Percentiles rank a stretch among this genome's conserved stretches.
Conservation (phyloP, 2,329 filamentous ascomycete genomes). For the Atkinsonella hypoxylon region DNA sequence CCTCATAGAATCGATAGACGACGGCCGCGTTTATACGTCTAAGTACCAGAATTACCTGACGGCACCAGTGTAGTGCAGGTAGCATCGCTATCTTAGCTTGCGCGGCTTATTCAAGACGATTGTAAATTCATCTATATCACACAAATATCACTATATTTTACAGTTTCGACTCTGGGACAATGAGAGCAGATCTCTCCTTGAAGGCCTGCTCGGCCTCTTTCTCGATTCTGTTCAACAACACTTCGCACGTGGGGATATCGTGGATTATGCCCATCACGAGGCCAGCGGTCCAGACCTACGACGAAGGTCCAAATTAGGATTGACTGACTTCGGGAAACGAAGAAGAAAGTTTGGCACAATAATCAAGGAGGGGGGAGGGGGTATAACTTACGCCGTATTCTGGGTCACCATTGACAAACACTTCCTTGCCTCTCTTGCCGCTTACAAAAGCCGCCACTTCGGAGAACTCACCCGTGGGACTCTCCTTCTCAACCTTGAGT, state of each 20-base stretch:
- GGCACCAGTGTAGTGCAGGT: too few relatives aligned
- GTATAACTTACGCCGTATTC: slow-evolving; percentile 67
- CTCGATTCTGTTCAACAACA: slow-evolving; percentile 60
- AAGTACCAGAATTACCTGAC: too few relatives aligned
- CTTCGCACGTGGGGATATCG: slow-evolving; percentile 67
- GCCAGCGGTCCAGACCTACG: slow-evolving; percentile 86
- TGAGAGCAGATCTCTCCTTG: slow-evolving; percentile 43
- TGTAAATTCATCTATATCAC: neutral
- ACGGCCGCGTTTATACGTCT: too few relatives aligned
- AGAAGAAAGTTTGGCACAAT: neutral
- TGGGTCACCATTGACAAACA: slow-evolving; percentile 84
- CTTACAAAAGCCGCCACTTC: slow-evolving; percentile 82
- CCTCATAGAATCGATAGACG: too few relatives aligned
- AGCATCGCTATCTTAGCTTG: too few relatives aligned
- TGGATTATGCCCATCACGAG: slow-evolving; percentile 87
- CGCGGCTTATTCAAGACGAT: neutral
- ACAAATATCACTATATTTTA: slow-evolving; percentile 22
- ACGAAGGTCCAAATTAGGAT: slow-evolving; percentile 9
- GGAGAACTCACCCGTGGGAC: slow-evolving; percentile 73
- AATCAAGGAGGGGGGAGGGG: neutral
- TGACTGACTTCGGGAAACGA: slow-evolving; percentile 8
- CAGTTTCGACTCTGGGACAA: slow-evolving; percentile 46
- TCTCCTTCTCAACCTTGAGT: slow-evolving; percentile 71
- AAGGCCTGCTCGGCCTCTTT: slow-evolving; percentile 60
- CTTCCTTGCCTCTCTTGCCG: slow-evolving; percentile 80